Conservation (phyloP, 2,329 filamentous ascomycete genomes). For the Rosellinia necatrix region DNA sequence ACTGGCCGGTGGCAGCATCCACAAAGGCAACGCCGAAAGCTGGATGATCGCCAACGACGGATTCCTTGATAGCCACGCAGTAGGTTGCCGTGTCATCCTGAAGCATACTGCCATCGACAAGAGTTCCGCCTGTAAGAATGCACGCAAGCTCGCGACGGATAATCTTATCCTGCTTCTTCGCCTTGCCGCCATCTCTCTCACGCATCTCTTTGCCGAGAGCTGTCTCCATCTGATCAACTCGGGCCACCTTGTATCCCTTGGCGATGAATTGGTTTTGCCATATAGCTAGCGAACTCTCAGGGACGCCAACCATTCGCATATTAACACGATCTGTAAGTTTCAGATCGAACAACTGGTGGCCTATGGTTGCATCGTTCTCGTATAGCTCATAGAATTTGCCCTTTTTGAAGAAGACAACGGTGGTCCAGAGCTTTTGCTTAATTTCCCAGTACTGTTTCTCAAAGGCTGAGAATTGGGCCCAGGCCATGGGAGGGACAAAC, state of each 20-base stretch:
- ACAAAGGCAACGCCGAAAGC: constrained; percentile 92
- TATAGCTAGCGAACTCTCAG: constrained; percentile 90
- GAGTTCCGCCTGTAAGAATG: constrained; percentile 87
- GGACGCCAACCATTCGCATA: constrained; percentile 99
- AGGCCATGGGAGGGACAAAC: constrained; percentile 83
- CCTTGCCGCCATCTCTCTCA: constrained; percentile 74
- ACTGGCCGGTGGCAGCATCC: constrained; percentile 93
- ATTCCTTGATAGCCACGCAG: constrained; percentile 92
- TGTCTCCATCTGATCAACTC: constrained; percentile 96
- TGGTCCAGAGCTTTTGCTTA: constrained; percentile 97
- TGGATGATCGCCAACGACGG: constrained; percentile 72
- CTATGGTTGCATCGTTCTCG: constrained; percentile 95
- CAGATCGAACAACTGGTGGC: constrained; percentile 94
- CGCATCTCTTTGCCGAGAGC: constrained; percentile 97
- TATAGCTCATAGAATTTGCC: constrained; percentile 99
- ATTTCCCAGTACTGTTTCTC: constrained; percentile 99
- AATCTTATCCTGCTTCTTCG: constrained; percentile 83
- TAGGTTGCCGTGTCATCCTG: constrained; percentile 98
- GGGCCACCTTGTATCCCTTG: constrained; percentile 95
- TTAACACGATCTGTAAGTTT: constrained; percentile 98
- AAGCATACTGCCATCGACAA: constrained; percentile 95
- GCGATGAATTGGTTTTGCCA: constrained; percentile 99
- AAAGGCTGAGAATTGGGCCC: constrained; percentile 85
- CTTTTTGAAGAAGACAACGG: constrained; percentile 99
- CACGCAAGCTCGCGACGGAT: constrained; percentile 90